Evolutionary conservation across 306 rosid genomes (phyloP).

Genomic region (Arachis hypogaea): DNA sequence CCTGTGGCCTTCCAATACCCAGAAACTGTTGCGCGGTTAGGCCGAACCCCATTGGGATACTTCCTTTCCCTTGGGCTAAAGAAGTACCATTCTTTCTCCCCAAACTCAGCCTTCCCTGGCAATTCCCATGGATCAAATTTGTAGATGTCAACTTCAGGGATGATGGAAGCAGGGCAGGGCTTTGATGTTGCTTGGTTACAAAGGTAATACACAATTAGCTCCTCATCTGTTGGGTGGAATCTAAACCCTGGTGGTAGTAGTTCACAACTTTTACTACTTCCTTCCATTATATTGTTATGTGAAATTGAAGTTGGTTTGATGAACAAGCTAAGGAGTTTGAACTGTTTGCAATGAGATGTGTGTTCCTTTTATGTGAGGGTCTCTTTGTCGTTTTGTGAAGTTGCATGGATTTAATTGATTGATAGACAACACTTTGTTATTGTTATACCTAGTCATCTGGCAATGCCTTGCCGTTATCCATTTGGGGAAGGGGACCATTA

Average conservation of each 20-base stretch:
- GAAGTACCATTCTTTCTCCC: constrained; percentile 83
- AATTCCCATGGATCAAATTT: constrained; percentile 89
- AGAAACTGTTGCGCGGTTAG: constrained; percentile 76
- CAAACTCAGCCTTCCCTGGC: constrained; percentile 79
- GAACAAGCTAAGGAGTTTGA: constrained; percentile 54
- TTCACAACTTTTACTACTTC: constrained; percentile 42
- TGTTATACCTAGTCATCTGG: constrained; percentile 39
- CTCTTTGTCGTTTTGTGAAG: constrained; percentile 55
- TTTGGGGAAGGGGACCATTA: constrained; percentile 27
- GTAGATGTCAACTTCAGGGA: constrained; percentile 80
- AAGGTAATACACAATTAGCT: constrained; percentile 69
- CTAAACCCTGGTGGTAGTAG: constrained; percentile 93
- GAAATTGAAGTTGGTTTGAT: no score
- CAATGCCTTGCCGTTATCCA: constrained; percentile 36
- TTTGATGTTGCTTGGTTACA: constrained; percentile 76
- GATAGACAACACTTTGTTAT: constrained; percentile 40
- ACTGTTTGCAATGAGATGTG: constrained; percentile 67
- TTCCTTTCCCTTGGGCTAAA: constrained; percentile 82
- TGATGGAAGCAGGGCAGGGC: constrained; percentile 82
- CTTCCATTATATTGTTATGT: constrained; percentile 3
- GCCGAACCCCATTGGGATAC: constrained; percentile 87
- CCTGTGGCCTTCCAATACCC: constrained; percentile 96
- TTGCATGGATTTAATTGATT: constrained; percentile 61
- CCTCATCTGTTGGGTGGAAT: constrained; percentile 90
- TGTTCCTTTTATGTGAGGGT: constrained; percentile 56